A percentile compares a stretch with the other conserved stretches of the same genome.
phyloP scores from a whole-genome alignment of 2,329 filamentous ascomycete species.

The Tolypocladium cylindrosporum region DNA sequence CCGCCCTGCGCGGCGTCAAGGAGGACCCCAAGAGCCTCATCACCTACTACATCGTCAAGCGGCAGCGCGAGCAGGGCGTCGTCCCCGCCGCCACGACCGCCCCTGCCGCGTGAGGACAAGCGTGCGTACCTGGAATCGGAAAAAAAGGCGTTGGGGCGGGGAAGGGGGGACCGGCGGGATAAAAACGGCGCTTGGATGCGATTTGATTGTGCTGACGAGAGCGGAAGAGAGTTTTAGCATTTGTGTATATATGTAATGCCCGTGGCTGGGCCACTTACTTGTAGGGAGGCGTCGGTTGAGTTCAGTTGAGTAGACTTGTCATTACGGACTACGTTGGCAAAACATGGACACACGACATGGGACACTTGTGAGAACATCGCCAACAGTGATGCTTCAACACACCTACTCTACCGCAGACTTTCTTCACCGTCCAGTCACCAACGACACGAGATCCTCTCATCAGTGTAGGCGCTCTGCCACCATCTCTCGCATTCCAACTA shows the following conservation, averaged over 20 bases:
- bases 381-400: neutral
- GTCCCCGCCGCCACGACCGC: neutral
- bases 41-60: slow-evolving; percentile 72
- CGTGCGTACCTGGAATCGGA: neutral
- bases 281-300: neutral
- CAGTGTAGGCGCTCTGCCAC: neutral
- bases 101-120: neutral
- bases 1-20: slow-evolving; percentile 49
- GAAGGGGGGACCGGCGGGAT: neutral
- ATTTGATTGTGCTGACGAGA: neutral
- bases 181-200: slow-evolving; percentile 3
- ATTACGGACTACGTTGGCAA: neutral
- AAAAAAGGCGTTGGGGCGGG: neutral
- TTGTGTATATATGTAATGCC: neutral
- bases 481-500: neutral
- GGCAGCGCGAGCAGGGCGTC: slow-evolving; percentile 42
- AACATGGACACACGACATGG: neutral
- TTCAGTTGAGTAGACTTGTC: neutral
- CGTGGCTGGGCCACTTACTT: neutral
- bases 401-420: neutral
- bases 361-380: neutral
- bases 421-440: neutral
- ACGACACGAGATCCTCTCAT: neutral
- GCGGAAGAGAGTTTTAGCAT: neutral
- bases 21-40: slow-evolving; percentile 69